Evolutionary conservation across 768 basidiomycete species (phyloP), one percentile per base, ranked within the genome.

Genomic region (Cyathus striatus): DNA sequence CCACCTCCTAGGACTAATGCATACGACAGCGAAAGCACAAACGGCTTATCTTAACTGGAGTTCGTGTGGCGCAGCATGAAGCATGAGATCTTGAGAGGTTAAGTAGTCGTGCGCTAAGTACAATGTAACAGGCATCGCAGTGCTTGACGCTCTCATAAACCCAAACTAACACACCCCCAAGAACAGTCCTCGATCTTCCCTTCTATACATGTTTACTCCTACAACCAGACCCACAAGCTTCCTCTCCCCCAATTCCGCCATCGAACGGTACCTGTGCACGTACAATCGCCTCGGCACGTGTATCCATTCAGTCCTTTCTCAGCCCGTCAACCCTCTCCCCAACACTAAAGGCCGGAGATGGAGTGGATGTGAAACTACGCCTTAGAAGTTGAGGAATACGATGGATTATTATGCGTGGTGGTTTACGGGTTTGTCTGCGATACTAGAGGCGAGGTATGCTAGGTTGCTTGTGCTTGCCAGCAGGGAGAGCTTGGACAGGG

Each of bases 401-500:
- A n/a, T n/a, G n/a, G n/a, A n/a, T n/a, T n/a, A n/a, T n/a, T n/a
- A n/a, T n/a, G n/a, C n/a, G n/a, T n/a, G n/a, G n/a, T n/a, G n/a
- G n/a, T n/a, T n/a, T n/a, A n/a, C n/a, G n/a, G n/a, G n/a, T n/a
- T n/a, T n/a, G n/a, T n/a, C n/a, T n/a, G n/a, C n/a, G n/a, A n/a
- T n/a, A n/a, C n/a, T n/a, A n/a, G n/a, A n/a, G 91, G 98, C 26
- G 68, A 79, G 16, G 81, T 81, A 2, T 96, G 93, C 0, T 87
- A 89, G 17, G 83, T 89, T 0, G 97, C 86, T 57, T 99, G 96
- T 96, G n/a, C n/a, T 96, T 95, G 86, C 49, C 98, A 96, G 96
- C 98, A 96, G 63, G 69, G n/a, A 71, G 9, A 82, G 83, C 1
- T 71, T 99, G 1, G 94, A 90, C 3, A 62, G 61, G 52, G 83